Base-by-base conservation (phyloP, 108 stramenopile species). In the Conticribra weissflogii region DNA sequence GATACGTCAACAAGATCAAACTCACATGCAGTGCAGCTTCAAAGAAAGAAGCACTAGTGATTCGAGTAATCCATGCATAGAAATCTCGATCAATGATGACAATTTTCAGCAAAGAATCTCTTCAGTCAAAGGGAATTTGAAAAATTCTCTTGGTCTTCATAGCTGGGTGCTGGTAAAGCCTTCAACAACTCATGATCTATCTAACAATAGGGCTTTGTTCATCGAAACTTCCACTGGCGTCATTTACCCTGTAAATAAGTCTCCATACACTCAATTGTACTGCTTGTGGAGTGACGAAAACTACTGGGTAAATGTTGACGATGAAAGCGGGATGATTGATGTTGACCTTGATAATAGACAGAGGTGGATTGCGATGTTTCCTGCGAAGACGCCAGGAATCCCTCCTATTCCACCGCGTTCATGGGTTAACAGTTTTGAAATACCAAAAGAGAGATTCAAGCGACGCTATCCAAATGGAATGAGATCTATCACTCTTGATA, bases 91-190 rank as follows among this genome's bases (percentile, higher is more conserved):
- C 1, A 45, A 72, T 15, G 68, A 70, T 56, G 49, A 61, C 31
- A 41, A 12, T 12, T 41, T 41, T 41, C 5, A 41, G 12, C 36
- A 41, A 41, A 41, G 36, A 12, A 27, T 25, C 61, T 27, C 32
- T 31, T 14, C 53, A 21, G 57, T 68, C 5, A 83, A 86, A 58
- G 57, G 57, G 12, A 59, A 74, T 24, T 41, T 41, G 12, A 12
- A n/a, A n/a, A n/a, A 62, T 0, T 60, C 68, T 4, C 22, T 66
- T 54, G 75, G 88, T 14, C 47, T 88, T 48, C 93, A 91, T 61
- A 71, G 71, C 46, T 94, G 93, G 93, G 81, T 92, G 3, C 34
- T 94, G 62, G 88, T 94, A 3, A 84, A 80, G 51, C 83, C 85
- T 14, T 47, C 72, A 88, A 23, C 54, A 54, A 1, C 79, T 67